Base-by-base conservation (phyloP, 441 rosid species). In the Omphalea diandra region DNA sequence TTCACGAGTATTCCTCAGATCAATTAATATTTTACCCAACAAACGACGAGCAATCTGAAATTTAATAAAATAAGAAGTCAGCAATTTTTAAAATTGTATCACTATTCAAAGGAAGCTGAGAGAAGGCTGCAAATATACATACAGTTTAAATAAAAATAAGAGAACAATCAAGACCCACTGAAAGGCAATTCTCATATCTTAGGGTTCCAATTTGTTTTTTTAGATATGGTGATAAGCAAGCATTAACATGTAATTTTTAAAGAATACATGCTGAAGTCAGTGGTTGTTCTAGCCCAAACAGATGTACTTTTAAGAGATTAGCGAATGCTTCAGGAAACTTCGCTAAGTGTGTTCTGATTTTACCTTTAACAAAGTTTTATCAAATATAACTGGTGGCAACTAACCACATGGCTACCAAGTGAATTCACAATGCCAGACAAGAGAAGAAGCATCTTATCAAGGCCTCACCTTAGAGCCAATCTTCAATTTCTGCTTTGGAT, bases 401-500 rank as follows among this genome's bases (percentile, higher is more conserved):
- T 50, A 32, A 41, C 44, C 14, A 26, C 58, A 36, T 57, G 38
- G 65, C 57, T 26, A 29, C n/a, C n/a, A 54, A 32, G 54, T 64
- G 35, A 38, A 27, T 61, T 60, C 8, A 8, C 29, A 7, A 8
- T 58, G 59, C 29, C 27, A 71, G 14, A 31, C 2, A 57, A 47
- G 36, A 56, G 22, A 43, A 58, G 61, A 56, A 52, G 26, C 31
- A 65, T 38, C 12, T 18, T 69, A 69, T 47, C 12, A 36, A 32
- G 31, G 73, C 57, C 66, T 76, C 69, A 93, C 94, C 99, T 93
- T 96, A 33, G 99, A 96, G 73, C 99, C 98, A 72, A 96, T 94
- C 83, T 94, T 94, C 79, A 96, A 82, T 84, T 94, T 94, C 83
- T 96, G 99, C 76, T 90, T 88, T 54, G 99, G 97, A 84, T 96